Conservation (phyloP, 345 rosid species). For the Moricandia moricandioides region DNA sequence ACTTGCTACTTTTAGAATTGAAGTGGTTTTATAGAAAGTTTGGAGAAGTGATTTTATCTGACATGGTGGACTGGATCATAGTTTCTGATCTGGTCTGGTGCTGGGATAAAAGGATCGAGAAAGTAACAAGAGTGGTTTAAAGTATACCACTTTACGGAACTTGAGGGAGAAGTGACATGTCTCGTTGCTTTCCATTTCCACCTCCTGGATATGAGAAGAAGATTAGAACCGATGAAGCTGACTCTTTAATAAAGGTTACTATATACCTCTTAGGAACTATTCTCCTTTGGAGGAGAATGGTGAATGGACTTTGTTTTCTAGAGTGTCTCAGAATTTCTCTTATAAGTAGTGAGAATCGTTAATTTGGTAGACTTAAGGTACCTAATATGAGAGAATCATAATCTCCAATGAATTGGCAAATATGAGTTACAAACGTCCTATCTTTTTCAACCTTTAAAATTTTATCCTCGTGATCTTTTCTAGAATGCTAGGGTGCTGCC, state of each 20-base stretch:
- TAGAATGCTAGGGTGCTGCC: not conserved
- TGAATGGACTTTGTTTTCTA: not conserved
- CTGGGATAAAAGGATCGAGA: conserved; percentile 49
- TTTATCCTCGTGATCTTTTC: too few relatives aligned
- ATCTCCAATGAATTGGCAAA: not conserved
- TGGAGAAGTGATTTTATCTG: conserved; percentile 45
- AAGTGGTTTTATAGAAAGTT: conserved; percentile 35
- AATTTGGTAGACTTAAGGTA: not conserved
- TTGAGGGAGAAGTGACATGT: conserved; percentile 58
- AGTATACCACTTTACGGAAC: conserved; percentile 35
- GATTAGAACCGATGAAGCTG: conserved; percentile 51
- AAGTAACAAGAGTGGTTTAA: conserved; percentile 39
- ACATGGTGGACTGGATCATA: conserved; percentile 62
- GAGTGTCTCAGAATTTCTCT: not conserved
- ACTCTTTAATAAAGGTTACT: conserved; percentile 68
- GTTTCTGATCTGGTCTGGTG: conserved; percentile 53
- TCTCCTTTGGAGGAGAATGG: conserved; percentile 12
- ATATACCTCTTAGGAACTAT: conserved; percentile 52
- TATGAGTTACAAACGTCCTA: not conserved
- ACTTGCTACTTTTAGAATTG: conserved; percentile 24
- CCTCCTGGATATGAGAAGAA: conserved; percentile 97
- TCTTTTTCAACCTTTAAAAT: not conserved
- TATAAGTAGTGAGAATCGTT: not conserved
- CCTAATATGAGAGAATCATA: not conserved
- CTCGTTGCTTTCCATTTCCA: conserved; percentile 99